Evolutionary conservation across 2,329 filamentous ascomycete genomes (phyloP).

Genomic region (Lachnellula arida): DNA sequence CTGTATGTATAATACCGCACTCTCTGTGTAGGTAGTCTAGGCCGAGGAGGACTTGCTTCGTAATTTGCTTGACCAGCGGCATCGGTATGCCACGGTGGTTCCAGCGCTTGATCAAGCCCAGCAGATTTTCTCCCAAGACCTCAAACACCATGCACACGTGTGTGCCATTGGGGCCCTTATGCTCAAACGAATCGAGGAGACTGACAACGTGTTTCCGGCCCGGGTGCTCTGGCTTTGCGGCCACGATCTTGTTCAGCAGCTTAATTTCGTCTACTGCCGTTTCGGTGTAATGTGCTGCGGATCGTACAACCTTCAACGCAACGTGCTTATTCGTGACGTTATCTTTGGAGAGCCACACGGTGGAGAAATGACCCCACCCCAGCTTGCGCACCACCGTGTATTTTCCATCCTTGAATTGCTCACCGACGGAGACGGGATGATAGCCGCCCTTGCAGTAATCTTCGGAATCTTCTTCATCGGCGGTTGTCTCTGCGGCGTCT

Average conservation of each 20-base stretch:
- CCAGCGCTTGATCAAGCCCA: slow-evolving; percentile 96
- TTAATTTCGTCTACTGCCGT: slow-evolving; percentile 99
- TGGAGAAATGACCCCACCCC: slow-evolving; percentile 99
- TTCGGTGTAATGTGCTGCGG: slow-evolving; percentile 96
- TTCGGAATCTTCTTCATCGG: slow-evolving; percentile 97
- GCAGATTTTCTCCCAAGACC: slow-evolving; percentile 88
- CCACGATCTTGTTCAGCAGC: slow-evolving; percentile 91
- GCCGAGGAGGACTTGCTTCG: slow-evolving; percentile 92
- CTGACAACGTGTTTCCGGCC: slow-evolving; percentile 94
- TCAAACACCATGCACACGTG: slow-evolving; percentile 99
- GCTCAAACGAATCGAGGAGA: slow-evolving; percentile 92
- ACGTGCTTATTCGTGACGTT: slow-evolving; percentile 90
- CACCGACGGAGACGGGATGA: slow-evolving; percentile 89
- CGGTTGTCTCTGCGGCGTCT: slow-evolving; percentile 84
- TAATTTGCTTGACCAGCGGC: slow-evolving; percentile 96
- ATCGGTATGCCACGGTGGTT: slow-evolving; percentile 97
- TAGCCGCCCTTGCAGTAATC: slow-evolving; percentile 99
- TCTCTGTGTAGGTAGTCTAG: slow-evolving; percentile 96
- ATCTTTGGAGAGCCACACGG: slow-evolving; percentile 80
- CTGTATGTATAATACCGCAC: slow-evolving; percentile 98
- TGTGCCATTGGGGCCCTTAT: slow-evolving; percentile 92
- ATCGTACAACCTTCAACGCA: slow-evolving; percentile 94
- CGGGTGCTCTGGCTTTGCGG: slow-evolving; percentile 90
- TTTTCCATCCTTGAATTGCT: slow-evolving; percentile 95
- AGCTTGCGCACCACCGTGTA: slow-evolving; percentile 96